Conservation (phyloP, 1,139 yeast genomes). For the Hansenula lynferdii region DNA sequence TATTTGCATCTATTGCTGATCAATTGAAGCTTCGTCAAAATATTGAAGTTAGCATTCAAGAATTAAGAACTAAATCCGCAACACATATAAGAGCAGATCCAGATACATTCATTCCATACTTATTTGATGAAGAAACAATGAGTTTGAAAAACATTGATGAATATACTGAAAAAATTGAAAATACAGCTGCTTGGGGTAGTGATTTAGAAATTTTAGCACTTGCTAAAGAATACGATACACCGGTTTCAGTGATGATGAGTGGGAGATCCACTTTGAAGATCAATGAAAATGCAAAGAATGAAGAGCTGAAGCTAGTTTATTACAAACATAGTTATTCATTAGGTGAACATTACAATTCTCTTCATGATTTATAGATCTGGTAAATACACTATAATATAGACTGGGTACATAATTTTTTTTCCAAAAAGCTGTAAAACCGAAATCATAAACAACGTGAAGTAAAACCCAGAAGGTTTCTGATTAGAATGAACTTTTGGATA, state of each 20-base stretch:
- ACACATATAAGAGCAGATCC: conserved; percentile 56
- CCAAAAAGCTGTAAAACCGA: too few species aligned
- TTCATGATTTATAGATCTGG: conserved; percentile 40
- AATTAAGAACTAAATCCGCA: conserved; percentile 63
- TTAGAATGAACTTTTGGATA: too few species aligned
- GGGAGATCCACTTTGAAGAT: conserved; percentile 62
- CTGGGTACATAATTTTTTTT: too few species aligned
- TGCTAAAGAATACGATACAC: conserved; percentile 60
- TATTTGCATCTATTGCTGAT: conserved; percentile 81
- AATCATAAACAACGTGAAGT: too few species aligned
- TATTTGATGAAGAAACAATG: conserved; percentile 73
- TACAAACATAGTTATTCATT: conserved; percentile 83
- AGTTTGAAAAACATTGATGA: conserved; percentile 56
- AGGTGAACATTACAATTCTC: conserved; percentile 93
- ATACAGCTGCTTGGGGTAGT: conserved; percentile 94
- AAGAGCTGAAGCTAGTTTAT: conserved; percentile 67
- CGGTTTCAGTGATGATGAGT: conserved; percentile 71
- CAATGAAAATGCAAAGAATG: conserved; percentile 45
- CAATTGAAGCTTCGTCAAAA: conserved; percentile 57
- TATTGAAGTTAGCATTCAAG: conserved; percentile 35
- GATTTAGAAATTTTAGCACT: conserved; percentile 87
- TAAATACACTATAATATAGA: background rate
- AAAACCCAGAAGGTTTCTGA: too few species aligned
- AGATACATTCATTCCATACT: conserved; percentile 73
- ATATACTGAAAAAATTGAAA: conserved; percentile 64